A percentile compares a stretch with the other conserved stretches of the same genome.
Evolutionary conservation across 352 stramenopile species (phyloP).

Genomic region (Phytophthora fragariaefolia): DNA sequence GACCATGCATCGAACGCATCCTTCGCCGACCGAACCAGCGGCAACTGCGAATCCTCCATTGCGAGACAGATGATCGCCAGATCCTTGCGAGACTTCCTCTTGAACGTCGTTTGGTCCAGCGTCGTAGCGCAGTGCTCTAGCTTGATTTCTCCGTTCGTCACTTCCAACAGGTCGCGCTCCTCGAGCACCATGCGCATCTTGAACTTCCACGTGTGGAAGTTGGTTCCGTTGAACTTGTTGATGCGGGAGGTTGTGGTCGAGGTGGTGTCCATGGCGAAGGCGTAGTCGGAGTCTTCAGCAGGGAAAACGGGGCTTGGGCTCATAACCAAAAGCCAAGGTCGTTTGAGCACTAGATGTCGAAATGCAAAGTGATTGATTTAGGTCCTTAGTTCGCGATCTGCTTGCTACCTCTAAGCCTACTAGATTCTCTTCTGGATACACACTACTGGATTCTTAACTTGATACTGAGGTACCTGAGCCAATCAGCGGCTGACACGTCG

Average conservation of each 20-base stretch:
- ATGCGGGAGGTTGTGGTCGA: conserved; percentile 10
- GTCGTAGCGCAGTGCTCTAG: conserved; percentile 17
- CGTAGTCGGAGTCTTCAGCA: conserved; percentile 20
- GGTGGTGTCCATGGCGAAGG: conserved; percentile 20
- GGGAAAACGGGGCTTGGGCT: conserved; percentile 21
- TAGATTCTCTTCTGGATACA: too few species aligned
- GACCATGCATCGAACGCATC: conserved; percentile 28
- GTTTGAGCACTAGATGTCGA: too few species aligned
- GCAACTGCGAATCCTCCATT: conserved; percentile 33
- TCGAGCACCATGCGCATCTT: conserved; percentile 42
- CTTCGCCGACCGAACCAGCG: conserved; percentile 19
- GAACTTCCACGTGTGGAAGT: conserved; percentile 38
- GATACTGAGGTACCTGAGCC: too few species aligned
- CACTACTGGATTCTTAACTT: too few species aligned
- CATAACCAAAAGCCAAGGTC: conserved; percentile 40
- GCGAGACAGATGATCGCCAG: conserved; percentile 20
- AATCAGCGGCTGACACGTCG: too few species aligned
- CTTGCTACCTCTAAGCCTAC: too few species aligned
- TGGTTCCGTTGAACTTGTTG: conserved; percentile 35
- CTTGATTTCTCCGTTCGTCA: conserved; percentile 22
- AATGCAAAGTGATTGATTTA: too few species aligned
- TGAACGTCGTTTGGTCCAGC: conserved; percentile 6
- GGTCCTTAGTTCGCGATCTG: too few species aligned
- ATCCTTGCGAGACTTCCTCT: conserved; percentile 14
- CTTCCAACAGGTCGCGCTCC: conserved; percentile 34